Evolutionary conservation across 177 flowering plant genomes (phyloP), one percentile per base, ranked within the genome.

Genomic region (Tripterygium wilfordii): DNA sequence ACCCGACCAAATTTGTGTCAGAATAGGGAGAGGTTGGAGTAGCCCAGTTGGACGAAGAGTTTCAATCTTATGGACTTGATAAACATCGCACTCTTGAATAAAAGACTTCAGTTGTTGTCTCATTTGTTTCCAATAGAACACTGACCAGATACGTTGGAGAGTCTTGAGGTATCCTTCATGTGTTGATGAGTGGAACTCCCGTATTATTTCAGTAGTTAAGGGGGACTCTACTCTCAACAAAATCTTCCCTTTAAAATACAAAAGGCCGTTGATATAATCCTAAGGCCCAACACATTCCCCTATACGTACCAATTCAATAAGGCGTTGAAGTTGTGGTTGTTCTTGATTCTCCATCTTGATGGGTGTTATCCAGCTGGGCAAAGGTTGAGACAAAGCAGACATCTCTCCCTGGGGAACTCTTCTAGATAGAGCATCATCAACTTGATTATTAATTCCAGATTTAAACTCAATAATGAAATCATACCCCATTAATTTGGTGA

Each of bases 401-500:
- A 18, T 1, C 4, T 2, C 2, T 3, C 13, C 50, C 2, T 22
- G 17, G 1, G 26, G 22, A 7, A 10, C 17, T 44, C 25, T 0
- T 15, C 24, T 21, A 2, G 51, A 55, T 4, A 45, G 19, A 5
- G 22, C 44, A 38, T 55, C 36, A 1, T 16, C 45, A 3, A 14
- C 45, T 0, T 0, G 0, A 29, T 36, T 45, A 0, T 35, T 35
- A 0, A 4, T 21, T 1, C 45, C 23, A 5, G 14, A 16, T 0
- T 39, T 19, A n/a, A 28, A 56, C 38, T 56, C 45, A 15, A 47
- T 22, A 2, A 2, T 5, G 18, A 37, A 55, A 21, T 39, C 48
- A 20, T 23, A 61, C 2, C 54, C 49, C 49, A 61, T 14, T 1
- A 61, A 6, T 26, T 54, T 61, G 8, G 9, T 6, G 0, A 45